Percentiles rank a stretch among this genome's conserved stretches.
Evolutionary conservation across 805 yeast genomes (phyloP).

Genomic region (Suhomyces prunicola): DNA sequence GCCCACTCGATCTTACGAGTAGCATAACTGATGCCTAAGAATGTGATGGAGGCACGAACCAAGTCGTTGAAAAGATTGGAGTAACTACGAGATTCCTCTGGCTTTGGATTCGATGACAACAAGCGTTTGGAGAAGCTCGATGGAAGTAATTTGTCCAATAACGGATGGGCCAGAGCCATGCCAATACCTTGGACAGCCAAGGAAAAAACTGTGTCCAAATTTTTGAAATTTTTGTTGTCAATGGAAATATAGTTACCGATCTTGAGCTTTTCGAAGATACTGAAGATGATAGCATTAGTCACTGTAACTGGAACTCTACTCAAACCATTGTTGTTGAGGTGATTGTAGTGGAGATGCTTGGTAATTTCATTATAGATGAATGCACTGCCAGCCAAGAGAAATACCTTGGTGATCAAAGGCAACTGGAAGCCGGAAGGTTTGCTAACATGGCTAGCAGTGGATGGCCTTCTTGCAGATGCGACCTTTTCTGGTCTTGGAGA

Average conservation of each 20-base stretch:
- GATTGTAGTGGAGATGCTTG: slow-evolving; percentile 50
- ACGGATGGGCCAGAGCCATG: slow-evolving; percentile 56
- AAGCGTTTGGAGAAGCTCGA: slow-evolving; percentile 26
- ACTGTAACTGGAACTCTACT: slow-evolving; percentile 18
- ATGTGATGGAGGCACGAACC: slow-evolving; percentile 50
- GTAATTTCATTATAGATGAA: slow-evolving; percentile 52
- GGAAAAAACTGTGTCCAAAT: slow-evolving; percentile 19
- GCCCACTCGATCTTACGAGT: slow-evolving; percentile 68
- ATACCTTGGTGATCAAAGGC: slow-evolving; percentile 15
- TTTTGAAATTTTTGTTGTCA: background rate
- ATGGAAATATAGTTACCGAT: slow-evolving; percentile 7
- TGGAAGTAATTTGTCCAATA: slow-evolving; percentile 35
- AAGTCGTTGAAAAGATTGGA: slow-evolving; percentile 35
- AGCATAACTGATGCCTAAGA: slow-evolving; percentile 70
- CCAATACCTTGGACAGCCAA: slow-evolving; percentile 51
- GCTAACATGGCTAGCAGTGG: background rate
- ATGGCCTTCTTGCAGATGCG: background rate
- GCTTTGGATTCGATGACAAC: slow-evolving; percentile 39
- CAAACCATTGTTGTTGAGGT: slow-evolving; percentile 30
- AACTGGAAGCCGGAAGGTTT: slow-evolving; percentile 1
- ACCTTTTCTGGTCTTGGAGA: background rate
- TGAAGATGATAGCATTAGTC: slow-evolving; percentile 12
- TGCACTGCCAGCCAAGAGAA: slow-evolving; percentile 43
- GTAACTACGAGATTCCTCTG: slow-evolving; percentile 19
- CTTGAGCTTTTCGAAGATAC: slow-evolving; percentile 12